Evolutionary conservation across 179 eudicot genomes (phyloP).

Genomic region (Heliamphora pulchella): DNA sequence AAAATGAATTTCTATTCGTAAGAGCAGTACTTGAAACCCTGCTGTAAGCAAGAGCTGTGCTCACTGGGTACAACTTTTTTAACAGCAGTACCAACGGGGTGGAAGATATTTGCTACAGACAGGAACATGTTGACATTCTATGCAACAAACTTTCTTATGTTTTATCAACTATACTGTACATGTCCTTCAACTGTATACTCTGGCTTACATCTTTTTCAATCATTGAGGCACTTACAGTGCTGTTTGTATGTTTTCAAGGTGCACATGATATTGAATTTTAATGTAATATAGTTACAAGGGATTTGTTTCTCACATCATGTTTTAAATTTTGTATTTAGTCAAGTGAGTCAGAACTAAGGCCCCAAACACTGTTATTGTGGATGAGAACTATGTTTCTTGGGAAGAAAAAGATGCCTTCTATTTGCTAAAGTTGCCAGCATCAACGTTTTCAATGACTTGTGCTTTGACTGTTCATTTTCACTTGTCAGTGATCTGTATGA

Average conservation of each 20-base stretch:
- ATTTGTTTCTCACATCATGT: not conserved
- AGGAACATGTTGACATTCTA: not conserved
- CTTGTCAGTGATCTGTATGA: slow-evolving; percentile 77
- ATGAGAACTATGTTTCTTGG: not conserved
- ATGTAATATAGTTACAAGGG: not conserved
- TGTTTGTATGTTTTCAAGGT: not conserved
- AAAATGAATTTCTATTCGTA: not conserved
- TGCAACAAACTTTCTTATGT: not conserved
- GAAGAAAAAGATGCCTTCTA: not conserved
- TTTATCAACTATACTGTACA: not conserved
- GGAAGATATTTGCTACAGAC: not conserved
- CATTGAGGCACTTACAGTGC: not conserved
- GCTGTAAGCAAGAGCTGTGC: not conserved
- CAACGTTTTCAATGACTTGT: not conserved
- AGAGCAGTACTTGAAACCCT: not conserved
- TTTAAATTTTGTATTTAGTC: not conserved
- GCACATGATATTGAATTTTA: not conserved
- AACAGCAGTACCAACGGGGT: not conserved
- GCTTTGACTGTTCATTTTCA: not conserved
- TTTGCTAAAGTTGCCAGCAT: slow-evolving; percentile 3
- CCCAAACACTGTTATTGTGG: not conserved
- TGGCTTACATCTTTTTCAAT: not conserved
- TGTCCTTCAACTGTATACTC: not conserved
- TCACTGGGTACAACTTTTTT: not conserved
- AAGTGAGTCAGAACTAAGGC: not conserved